Evolutionary conservation across 2,329 filamentous ascomycete genomes (phyloP).

Genomic region (Fusarium tanahbumbuense): DNA sequence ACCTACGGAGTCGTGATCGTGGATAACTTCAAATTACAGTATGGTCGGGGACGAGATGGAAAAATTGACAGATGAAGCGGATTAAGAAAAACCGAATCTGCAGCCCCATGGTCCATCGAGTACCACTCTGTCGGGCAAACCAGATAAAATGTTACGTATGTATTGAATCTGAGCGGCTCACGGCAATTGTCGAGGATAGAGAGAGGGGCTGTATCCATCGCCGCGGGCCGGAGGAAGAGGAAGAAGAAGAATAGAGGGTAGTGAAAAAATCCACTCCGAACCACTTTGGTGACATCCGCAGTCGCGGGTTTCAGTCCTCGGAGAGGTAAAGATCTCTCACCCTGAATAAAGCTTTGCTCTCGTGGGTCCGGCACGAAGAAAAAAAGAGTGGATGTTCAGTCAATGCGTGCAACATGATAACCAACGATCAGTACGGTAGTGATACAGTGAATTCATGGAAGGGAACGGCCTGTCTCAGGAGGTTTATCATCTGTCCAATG

Average conservation of each 20-base stretch:
- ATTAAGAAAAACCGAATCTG: neutral
- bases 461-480: slow-evolving; percentile 38
- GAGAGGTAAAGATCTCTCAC: slow-evolving; percentile 32
- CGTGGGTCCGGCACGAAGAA: neutral
- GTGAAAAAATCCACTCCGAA: slow-evolving; percentile 34
- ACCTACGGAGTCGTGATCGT: neutral
- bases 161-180: slow-evolving; percentile 7
- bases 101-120: slow-evolving; percentile 19
- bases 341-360: slow-evolving; percentile 9
- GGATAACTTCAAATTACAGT: slow-evolving; percentile 40
- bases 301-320: slow-evolving; percentile 27
- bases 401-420: neutral
- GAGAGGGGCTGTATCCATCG: slow-evolving; percentile 40
- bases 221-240: slow-evolving; percentile 37
- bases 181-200: slow-evolving; percentile 23
- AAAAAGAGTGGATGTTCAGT: slow-evolving; percentile 19
- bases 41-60: slow-evolving; percentile 43
- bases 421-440: slow-evolving; percentile 37
- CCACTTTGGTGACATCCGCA: slow-evolving; percentile 41
- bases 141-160: slow-evolving; percentile 23
- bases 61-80: neutral
- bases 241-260: slow-evolving; percentile 24
- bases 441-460: slow-evolving; percentile 39
- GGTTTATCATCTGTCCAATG: slow-evolving; percentile 6
- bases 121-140: slow-evolving; percentile 29